Base-by-base conservation (phyloP, 768 basidiomycete species). In the Rhizopogon roseolus region DNA sequence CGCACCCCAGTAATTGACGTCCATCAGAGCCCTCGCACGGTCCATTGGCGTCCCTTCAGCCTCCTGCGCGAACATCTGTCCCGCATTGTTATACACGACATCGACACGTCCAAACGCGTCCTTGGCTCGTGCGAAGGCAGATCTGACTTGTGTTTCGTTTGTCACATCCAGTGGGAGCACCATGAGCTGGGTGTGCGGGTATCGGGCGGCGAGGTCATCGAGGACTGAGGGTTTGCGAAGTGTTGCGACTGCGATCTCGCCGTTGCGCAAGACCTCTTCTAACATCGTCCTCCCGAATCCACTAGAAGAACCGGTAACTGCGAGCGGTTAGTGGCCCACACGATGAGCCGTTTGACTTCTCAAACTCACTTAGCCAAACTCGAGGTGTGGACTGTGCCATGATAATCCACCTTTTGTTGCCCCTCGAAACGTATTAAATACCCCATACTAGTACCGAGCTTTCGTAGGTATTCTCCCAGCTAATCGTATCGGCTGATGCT, bases 1-100 rank as follows among this genome's bases (percentile, higher is more conserved):
- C 1, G 75, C 71, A 0, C 73, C 77, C 74, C 77, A 77, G 52
- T 77, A 79, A 39, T 71, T 64, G 10, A 76, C 70, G 50, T 78
- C 77, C 34, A 79, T 71, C 16, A 71, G 51, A 6, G 50, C 39
- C 13, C 72, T 66, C 0, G 75, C 76, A 27, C 51, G 63, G 13
- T 65, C 62, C 5, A 73, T 72, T 0, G 66, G 51, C 0, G 65
- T 68, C 7, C 58, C 67, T 53, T 78, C 75, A 10, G 70, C 62
- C 58, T 75, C 75, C 22, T 29, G 6, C 4, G 8, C 8, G 0
- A 29, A 1, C 29, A 53, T 65, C 60, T 27, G 57, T 25, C 73
- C 0, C 22, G 72, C 72, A 34, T 73, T 74, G 53, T 68, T 72
- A 54, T 70, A 65, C 27, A 75, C 73, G 36, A 72, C 64, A 36